Percentiles rank a stretch among this genome's conserved stretches.
Conservation (phyloP, 164 flowering plant species). For the Brasenia schreberi region DNA sequence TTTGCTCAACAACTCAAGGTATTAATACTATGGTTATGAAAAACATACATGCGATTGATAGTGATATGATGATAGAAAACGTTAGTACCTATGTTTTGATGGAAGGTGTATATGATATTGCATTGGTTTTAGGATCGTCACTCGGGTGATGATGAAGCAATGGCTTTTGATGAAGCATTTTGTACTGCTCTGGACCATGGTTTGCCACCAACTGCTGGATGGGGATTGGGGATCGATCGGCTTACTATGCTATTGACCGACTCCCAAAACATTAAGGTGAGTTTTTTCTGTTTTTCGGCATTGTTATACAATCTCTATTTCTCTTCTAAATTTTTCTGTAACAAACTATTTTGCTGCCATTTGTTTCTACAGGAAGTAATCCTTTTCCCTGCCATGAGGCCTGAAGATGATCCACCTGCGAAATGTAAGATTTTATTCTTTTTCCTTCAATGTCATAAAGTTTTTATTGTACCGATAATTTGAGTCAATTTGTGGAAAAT, state of each 20-base stretch:
- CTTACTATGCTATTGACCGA: conserved; percentile 80
- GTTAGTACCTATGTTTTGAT: not conserved
- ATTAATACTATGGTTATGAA: not conserved
- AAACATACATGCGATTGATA: not conserved
- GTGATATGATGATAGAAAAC: not conserved
- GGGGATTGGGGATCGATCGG: conserved; percentile 98
- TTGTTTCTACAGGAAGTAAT: conserved; percentile 58
- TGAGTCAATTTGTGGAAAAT: too few relatives aligned
- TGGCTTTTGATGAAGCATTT: conserved; percentile 90
- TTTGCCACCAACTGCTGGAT: conserved; percentile 92
- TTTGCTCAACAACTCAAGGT: conserved; percentile 97
- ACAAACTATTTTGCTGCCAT: not conserved
- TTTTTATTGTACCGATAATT: not conserved
- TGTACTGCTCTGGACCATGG: conserved; percentile 91
- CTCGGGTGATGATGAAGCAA: conserved; percentile 97
- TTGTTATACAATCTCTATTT: too few relatives aligned
- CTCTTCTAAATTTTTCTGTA: too few relatives aligned
- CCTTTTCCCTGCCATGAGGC: conserved; percentile 91
- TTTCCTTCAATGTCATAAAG: not conserved
- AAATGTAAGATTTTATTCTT: conserved; percentile 24
- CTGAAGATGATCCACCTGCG: conserved; percentile 58
- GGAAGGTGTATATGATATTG: not conserved
- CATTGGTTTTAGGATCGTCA: conserved; percentile 60
- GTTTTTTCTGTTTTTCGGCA: not conserved
- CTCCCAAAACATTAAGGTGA: conserved; percentile 91